A percentile compares a stretch with the other conserved stretches of the same genome.
These are phyloP conservation scores for Colletotrichum sp. DNA, from an alignment of 2,329 filamentous ascomycete genomes.

Conservation along the genomic window DNA sequence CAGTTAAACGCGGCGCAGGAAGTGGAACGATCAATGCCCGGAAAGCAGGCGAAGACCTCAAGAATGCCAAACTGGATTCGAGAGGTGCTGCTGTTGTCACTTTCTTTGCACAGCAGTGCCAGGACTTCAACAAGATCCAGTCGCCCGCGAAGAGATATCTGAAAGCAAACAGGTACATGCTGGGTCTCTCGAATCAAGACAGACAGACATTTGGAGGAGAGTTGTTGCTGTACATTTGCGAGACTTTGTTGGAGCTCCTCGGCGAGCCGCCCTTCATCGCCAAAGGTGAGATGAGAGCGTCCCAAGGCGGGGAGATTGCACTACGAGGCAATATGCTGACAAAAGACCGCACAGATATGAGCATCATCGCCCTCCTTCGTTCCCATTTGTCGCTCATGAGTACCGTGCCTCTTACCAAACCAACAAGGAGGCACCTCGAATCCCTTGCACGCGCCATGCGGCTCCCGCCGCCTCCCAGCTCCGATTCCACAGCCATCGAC, in stretches of 20 bases:
- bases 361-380: not conserved
- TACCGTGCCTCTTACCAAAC: not conserved
- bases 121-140: conserved; percentile 49
- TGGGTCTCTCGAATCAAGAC: conserved; percentile 20
- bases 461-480: not conserved
- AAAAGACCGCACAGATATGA: not conserved
- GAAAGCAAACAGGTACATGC: conserved; percentile 53
- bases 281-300: not conserved
- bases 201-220: conserved; percentile 38
- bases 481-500: not conserved
- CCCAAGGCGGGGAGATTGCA: too few relatives aligned
- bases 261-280: not conserved
- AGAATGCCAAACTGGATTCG: conserved; percentile 34
- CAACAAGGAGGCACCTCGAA: not conserved
- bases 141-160: conserved; percentile 49
- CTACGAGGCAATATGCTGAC: not conserved
- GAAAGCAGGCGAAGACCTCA: conserved; percentile 35
- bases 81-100: conserved; percentile 35
- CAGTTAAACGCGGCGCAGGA: not conserved
- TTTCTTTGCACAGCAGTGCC: conserved; percentile 49
- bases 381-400: not conserved
- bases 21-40: conserved; percentile 38
- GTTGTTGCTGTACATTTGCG: conserved; percentile 38
- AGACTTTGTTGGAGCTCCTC: conserved; percentile 27
- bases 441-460: not conserved